A percentile compares a stretch with the other conserved stretches of the same genome.
Evolutionary conservation across 2,329 filamentous ascomycete species (phyloP).

Genomic region (Sclerotinia trifoliorum): DNA sequence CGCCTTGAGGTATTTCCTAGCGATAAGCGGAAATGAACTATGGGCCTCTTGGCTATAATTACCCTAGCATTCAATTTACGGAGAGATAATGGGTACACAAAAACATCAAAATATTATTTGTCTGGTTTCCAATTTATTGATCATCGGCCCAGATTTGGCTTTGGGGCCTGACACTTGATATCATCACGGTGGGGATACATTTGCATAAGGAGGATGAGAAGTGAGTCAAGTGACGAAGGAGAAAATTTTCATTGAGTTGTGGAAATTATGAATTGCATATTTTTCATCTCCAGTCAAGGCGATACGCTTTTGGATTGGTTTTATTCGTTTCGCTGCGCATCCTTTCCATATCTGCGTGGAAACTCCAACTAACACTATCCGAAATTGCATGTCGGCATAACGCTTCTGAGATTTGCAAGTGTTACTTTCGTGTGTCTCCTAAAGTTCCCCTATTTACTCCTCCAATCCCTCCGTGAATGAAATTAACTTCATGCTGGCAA

Average conservation of each 20-base stretch:
- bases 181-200: slow-evolving; percentile 1
- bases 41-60: neutral
- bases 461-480: neutral
- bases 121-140: slow-evolving; percentile 12
- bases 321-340: neutral
- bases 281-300: neutral
- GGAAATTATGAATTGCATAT: neutral
- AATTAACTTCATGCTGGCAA: slow-evolving; percentile 1
- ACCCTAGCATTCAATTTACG: neutral
- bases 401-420: neutral
- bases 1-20: neutral
- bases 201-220: slow-evolving; percentile 1
- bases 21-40: slow-evolving; percentile 20
- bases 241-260: neutral
- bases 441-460: neutral
- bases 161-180: neutral
- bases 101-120: neutral
- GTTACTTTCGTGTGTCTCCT: neutral
- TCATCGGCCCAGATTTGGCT: neutral
- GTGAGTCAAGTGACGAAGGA: neutral
- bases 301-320: neutral
- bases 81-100: neutral
- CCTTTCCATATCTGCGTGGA: neutral
- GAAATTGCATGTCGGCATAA: neutral
- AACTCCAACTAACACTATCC: neutral